Evolutionary conservation across 257 asterid genomes (phyloP).

Genomic region (Eucommia ulmoides): DNA sequence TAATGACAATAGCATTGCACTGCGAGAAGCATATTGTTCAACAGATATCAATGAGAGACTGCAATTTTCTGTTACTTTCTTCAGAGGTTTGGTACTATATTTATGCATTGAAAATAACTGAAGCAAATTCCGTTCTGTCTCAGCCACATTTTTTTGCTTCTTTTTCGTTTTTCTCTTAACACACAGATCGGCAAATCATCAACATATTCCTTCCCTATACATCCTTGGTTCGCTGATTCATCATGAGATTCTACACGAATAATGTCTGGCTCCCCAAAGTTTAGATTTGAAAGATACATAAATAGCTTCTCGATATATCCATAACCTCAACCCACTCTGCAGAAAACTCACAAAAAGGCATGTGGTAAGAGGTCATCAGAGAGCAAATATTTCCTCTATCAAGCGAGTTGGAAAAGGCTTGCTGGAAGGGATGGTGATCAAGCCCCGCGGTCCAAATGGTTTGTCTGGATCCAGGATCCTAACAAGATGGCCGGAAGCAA

Average conservation of each 20-base stretch:
- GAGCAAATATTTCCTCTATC: constrained; percentile 47
- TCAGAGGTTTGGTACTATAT: constrained; percentile 15
- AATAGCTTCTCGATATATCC: constrained; percentile 53
- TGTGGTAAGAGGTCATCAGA: constrained; percentile 60
- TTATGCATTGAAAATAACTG: constrained; percentile 22
- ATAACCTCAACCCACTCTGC: constrained; percentile 75
- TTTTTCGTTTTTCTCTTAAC: constrained; percentile 19
- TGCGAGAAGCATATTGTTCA: constrained; percentile 63
- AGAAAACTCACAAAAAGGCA: constrained; percentile 60
- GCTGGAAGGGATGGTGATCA: constrained; percentile 39
- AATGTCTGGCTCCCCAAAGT: constrained; percentile 35
- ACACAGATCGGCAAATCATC: constrained; percentile 17
- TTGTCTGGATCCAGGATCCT: constrained; percentile 51
- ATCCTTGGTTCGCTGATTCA: constrained; percentile 5
- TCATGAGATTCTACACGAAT: constrained; percentile 7
- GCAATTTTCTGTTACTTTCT: constrained; percentile 20
- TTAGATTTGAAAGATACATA: constrained; percentile 26
- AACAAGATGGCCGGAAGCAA: constrained; percentile 54
- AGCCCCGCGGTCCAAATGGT: constrained; percentile 57
- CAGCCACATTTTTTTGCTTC: no score
- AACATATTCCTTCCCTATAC: constrained; percentile 20
- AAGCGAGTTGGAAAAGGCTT: constrained; percentile 72
- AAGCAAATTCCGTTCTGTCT: no score
- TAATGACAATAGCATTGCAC: constrained; percentile 61
- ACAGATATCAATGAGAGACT: constrained; percentile 30